Evolutionary conservation across 768 basidiomycete species (phyloP).

Genomic region (Mycena leptocephala): DNA sequence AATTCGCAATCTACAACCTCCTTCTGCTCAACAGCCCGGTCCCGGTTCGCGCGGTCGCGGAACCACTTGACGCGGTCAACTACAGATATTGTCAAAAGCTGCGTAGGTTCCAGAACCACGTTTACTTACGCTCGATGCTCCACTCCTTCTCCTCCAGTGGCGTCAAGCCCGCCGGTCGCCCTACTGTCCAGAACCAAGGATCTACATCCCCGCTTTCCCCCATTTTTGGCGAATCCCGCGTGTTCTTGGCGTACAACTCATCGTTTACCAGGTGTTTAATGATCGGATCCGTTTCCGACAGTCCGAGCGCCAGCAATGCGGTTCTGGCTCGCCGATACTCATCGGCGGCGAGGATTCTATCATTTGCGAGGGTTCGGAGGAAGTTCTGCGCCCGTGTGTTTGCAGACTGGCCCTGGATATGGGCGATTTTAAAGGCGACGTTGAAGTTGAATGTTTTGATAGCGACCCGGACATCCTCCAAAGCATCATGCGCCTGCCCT

Average conservation of each 20-base stretch:
- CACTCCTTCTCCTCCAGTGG: conserved; percentile 37
- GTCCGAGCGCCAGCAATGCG: background rate
- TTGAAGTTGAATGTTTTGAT: conserved; percentile 5
- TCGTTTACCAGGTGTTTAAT: conserved; percentile 35
- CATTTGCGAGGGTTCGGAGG: background rate
- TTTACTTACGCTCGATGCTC: conserved; percentile 41
- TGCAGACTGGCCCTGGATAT: background rate
- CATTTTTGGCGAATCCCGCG: conserved; percentile 29
- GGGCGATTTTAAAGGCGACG: background rate
- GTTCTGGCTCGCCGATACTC: background rate
- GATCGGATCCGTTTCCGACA: background rate
- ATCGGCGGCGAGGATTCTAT: background rate
- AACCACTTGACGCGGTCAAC: conserved; percentile 48
- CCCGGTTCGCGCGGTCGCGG: conserved; percentile 41
- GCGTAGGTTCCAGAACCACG: background rate
- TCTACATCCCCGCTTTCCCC: conserved; percentile 39
- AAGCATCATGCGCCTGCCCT: background rate
- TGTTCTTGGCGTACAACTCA: conserved; percentile 38
- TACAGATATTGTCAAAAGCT: background rate
- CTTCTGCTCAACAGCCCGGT: conserved; percentile 45
- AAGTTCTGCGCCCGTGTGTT: background rate
- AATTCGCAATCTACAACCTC: conserved; percentile 49
- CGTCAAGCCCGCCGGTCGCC: conserved; percentile 31
- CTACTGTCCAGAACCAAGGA: conserved; percentile 43
- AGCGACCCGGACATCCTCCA: background rate